Conservation (phyloP, 73 alveolate species). For the Symbiodinium pilosum region DNA sequence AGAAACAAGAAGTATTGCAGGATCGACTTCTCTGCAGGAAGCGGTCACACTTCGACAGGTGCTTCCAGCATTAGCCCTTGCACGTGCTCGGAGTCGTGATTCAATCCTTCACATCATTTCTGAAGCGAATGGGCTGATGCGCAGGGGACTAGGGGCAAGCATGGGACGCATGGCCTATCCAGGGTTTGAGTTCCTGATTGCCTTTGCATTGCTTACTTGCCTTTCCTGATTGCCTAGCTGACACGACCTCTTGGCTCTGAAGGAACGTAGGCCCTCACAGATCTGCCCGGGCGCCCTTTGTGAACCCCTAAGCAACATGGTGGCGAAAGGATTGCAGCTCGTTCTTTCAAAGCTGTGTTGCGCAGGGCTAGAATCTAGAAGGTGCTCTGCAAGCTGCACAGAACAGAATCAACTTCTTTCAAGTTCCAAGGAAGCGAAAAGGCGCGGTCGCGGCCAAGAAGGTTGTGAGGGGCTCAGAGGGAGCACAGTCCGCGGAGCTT, state of each 20-base stretch:
- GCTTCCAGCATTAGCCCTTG: background rate
- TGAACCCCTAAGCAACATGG: no score
- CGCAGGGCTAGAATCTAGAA: background rate
- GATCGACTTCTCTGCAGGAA: background rate
- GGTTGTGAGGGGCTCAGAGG: background rate
- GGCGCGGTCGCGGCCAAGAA: slow-evolving; percentile 26
- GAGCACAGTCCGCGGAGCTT: no score
- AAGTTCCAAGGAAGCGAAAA: slow-evolving; percentile 34
- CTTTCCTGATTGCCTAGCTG: no score
- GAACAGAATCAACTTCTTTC: background rate
- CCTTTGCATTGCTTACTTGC: no score
- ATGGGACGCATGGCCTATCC: no score
- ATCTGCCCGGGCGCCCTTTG: background rate
- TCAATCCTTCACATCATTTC: background rate
- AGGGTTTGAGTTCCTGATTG: no score
- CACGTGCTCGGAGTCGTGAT: background rate
- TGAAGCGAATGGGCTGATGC: background rate
- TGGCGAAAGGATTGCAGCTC: background rate
- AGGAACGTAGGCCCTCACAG: background rate
- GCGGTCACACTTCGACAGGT: background rate
- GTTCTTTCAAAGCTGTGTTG: background rate
- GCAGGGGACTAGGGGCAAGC: background rate
- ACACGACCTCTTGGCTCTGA: background rate
- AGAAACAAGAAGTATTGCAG: background rate
- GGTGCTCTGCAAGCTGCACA: no score